phyloP scores from a whole-genome alignment of 768 basidiomycete genomes.

The Auriculariales sp. region DNA sequence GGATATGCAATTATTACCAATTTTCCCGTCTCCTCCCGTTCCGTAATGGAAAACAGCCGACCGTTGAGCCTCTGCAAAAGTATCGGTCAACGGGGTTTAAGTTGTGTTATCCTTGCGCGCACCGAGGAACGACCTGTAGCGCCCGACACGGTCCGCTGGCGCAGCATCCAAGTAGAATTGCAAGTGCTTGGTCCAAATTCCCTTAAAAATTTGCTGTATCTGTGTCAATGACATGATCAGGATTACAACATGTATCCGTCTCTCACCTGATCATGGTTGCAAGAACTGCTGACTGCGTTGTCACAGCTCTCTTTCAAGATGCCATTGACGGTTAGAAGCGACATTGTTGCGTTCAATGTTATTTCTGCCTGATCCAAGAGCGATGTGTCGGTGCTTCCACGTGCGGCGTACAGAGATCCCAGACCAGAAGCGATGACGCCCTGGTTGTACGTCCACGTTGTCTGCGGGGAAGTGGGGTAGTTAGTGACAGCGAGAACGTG shows the following conservation, averaged over 20 bases:
- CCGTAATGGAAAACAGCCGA: constrained; percentile 29
- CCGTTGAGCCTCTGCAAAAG: neutral
- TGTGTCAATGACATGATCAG: neutral
- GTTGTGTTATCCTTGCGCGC: constrained; percentile 23
- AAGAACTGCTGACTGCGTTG: constrained; percentile 25
- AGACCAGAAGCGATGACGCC: constrained; percentile 42
- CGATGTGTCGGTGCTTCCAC: constrained; percentile 19
- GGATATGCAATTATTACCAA: no score
- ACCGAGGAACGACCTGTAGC: constrained; percentile 21
- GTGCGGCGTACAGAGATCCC: constrained; percentile 26
- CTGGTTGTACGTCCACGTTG: constrained; percentile 47
- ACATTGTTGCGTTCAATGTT: constrained; percentile 36
- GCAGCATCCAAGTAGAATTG: constrained; percentile 35
- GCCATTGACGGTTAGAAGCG: constrained; percentile 21
- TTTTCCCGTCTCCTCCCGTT: constrained; percentile 22
- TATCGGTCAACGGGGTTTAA: neutral
- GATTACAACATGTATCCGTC: neutral
- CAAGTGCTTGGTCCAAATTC: constrained; percentile 38
- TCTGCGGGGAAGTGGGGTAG: constrained; percentile 17
- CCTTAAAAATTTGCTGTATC: constrained; percentile 21
- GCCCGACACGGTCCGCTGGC: constrained; percentile 26
- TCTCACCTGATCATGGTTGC: constrained; percentile 31
- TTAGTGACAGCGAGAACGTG: neutral
- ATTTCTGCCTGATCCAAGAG: constrained; percentile 34
- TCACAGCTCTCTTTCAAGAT: constrained; percentile 42